A percentile compares a stretch with the other conserved stretches of the same genome.
Evolutionary conservation across 192 early-diverging fungal genomes (phyloP).

Genomic region (Jimgerdemannia lactiflua): DNA sequence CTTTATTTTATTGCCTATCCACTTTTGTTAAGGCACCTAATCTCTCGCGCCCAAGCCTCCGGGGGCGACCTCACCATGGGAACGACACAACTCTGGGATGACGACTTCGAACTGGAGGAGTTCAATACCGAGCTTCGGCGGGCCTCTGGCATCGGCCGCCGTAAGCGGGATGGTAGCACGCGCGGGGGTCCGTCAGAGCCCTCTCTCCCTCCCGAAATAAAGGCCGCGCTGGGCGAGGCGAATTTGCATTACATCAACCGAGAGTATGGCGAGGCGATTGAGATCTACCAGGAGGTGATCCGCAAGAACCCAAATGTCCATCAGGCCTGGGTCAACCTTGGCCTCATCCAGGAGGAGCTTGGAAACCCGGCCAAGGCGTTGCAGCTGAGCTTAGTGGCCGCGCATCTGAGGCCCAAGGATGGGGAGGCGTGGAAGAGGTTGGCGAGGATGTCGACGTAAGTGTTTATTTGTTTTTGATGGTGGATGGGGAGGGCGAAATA

Average conservation of each 20-base stretch:
- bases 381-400: slow-evolving; percentile 84
- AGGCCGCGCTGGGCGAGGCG: slow-evolving; percentile 61
- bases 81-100: neutral
- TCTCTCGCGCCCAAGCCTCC: neutral
- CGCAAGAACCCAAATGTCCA: slow-evolving; percentile 64
- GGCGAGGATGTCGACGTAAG: slow-evolving; percentile 67
- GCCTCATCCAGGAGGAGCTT: slow-evolving; percentile 85
- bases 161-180: neutral
- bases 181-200: neutral
- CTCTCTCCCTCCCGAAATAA: neutral
- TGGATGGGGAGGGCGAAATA: neutral
- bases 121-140: neutral
- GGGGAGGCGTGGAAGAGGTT: slow-evolving; percentile 79
- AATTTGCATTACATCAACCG: slow-evolving; percentile 70
- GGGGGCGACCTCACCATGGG: neutral
- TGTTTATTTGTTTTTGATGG: neutral
- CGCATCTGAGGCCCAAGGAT: slow-evolving; percentile 78
- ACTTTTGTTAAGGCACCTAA: neutral
- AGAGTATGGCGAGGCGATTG: slow-evolving; percentile 69
- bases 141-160: neutral
- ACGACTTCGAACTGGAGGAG: neutral
- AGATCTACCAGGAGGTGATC: slow-evolving; percentile 78
- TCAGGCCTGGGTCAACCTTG: slow-evolving; percentile 87
- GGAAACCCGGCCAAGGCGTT: slow-evolving; percentile 71
- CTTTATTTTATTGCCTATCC: too few species aligned